phyloP scores from a whole-genome alignment of 345 rosid genomes.

The Eucalyptus globulus region DNA sequence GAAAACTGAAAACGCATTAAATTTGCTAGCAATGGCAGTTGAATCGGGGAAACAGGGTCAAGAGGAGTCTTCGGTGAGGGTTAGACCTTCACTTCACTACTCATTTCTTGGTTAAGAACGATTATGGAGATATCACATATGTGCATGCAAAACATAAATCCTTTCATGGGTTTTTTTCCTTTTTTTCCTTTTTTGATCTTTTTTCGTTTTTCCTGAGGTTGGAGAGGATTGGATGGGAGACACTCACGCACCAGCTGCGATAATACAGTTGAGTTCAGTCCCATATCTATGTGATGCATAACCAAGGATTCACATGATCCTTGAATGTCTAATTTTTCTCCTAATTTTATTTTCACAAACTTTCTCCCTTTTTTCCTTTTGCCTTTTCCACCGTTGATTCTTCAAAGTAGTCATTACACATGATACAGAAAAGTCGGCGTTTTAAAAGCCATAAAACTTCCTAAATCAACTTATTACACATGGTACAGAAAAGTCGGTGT shows the following conservation, averaged over 20 bases:
- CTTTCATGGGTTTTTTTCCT: background rate
- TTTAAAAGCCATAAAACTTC: background rate
- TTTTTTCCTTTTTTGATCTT: no score
- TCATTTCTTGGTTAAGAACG: background rate
- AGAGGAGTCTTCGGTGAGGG: background rate
- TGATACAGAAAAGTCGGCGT: background rate
- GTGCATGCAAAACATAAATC: background rate
- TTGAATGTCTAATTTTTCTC: background rate
- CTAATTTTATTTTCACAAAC: background rate
- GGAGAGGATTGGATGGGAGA: background rate
- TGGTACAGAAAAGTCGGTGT: background rate
- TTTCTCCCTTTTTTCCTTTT: background rate
- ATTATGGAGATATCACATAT: background rate
- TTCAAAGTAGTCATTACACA: background rate
- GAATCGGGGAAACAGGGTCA: background rate
- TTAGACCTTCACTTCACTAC: background rate
- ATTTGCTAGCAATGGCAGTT: background rate
- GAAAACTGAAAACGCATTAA: background rate
- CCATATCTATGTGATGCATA: background rate
- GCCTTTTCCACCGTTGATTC: background rate
- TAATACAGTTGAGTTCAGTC: background rate
- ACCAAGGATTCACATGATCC: background rate
- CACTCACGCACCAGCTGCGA: background rate
- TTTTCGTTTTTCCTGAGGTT: background rate
- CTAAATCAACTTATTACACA: background rate